Percentiles rank a stretch among this genome's conserved stretches.
phyloP scores from a whole-genome alignment of 148 eudicot genomes.

The Heliosperma pusillum region DNA sequence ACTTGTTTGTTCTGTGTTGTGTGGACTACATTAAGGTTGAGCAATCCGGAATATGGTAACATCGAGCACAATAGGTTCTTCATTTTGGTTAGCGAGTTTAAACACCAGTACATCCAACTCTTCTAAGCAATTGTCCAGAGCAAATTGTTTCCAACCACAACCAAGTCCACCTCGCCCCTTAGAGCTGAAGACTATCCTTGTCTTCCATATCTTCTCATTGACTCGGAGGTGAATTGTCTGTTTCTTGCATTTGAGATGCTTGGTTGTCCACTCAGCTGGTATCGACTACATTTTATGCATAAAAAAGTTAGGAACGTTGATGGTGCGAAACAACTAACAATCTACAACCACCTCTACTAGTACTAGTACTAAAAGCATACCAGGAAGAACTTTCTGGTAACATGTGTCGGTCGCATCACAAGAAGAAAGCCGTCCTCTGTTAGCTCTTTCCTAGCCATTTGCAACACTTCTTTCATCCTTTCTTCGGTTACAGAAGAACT shows the following conservation, averaged over 20 bases:
- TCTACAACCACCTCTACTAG: no score
- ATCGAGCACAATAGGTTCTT: constrained; percentile 22
- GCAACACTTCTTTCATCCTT: constrained; percentile 18
- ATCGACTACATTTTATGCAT: constrained; percentile 19
- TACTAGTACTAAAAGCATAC: neutral
- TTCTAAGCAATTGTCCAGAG: constrained; percentile 26
- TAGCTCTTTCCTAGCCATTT: constrained; percentile 26
- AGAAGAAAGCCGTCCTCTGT: constrained; percentile 26
- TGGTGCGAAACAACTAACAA: no score
- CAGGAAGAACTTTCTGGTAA: constrained; percentile 21
- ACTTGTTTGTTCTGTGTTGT: no score
- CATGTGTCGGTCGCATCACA: constrained; percentile 32
- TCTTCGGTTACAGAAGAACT: constrained; percentile 24
- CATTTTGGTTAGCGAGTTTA: constrained; percentile 19
- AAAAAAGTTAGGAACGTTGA: neutral
- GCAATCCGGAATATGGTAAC: constrained; percentile 24
- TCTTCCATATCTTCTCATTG: constrained; percentile 19
- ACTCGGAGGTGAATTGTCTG: constrained; percentile 21
- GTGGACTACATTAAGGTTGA: neutral
- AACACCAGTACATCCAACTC: constrained; percentile 29
- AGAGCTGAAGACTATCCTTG: constrained; percentile 14
- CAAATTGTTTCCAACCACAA: constrained; percentile 32
- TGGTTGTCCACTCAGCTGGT: constrained; percentile 30
- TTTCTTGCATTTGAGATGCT: constrained; percentile 4
- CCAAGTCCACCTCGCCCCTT: constrained; percentile 26